Evolutionary conservation across 306 rosid genomes (phyloP).

Genomic region (Aeschynomene evenia): DNA sequence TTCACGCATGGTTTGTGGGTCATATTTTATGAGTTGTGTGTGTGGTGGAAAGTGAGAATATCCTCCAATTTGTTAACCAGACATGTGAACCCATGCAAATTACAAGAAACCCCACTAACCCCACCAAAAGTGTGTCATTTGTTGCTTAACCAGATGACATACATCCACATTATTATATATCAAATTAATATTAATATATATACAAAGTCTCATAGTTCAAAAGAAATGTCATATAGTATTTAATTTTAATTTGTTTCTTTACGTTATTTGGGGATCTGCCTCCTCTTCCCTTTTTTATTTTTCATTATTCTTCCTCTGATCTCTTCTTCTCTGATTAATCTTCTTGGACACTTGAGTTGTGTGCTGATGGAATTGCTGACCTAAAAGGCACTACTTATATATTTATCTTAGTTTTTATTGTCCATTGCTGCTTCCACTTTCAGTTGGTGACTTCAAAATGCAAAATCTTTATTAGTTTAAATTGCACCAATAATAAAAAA

Average conservation of each 20-base stretch:
- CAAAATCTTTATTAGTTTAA: not conserved
- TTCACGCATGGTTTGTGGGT: slow-evolving; percentile 87
- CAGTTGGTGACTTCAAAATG: not conserved
- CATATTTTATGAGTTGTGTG: slow-evolving; percentile 75
- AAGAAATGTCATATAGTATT: slow-evolving; percentile 26
- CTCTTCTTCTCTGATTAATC: slow-evolving; percentile 13
- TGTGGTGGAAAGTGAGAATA: slow-evolving; percentile 76
- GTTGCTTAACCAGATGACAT: slow-evolving; percentile 42
- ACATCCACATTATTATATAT: too few species aligned
- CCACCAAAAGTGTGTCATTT: slow-evolving; percentile 42
- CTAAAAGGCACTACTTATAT: slow-evolving; percentile 38
- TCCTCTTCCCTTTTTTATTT: not conserved
- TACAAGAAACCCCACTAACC: slow-evolving; percentile 56
- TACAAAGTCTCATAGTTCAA: slow-evolving; percentile 17
- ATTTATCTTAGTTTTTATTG: slow-evolving; percentile 6
- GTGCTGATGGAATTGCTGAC: slow-evolving; percentile 38
- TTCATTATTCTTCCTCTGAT: not conserved
- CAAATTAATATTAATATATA: slow-evolving; percentile 31
- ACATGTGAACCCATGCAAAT: slow-evolving; percentile 75
- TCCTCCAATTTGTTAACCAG: slow-evolving; percentile 59
- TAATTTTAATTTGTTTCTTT: slow-evolving; percentile 40
- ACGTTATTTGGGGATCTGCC: slow-evolving; percentile 41
- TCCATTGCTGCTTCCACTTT: slow-evolving; percentile 32
- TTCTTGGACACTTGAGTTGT: slow-evolving; percentile 13
- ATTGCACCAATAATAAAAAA: not conserved